These are phyloP conservation scores for Lactarius evosmus DNA, from an alignment of 768 basidiomycete genomes.

Conservation along the genomic window DNA sequence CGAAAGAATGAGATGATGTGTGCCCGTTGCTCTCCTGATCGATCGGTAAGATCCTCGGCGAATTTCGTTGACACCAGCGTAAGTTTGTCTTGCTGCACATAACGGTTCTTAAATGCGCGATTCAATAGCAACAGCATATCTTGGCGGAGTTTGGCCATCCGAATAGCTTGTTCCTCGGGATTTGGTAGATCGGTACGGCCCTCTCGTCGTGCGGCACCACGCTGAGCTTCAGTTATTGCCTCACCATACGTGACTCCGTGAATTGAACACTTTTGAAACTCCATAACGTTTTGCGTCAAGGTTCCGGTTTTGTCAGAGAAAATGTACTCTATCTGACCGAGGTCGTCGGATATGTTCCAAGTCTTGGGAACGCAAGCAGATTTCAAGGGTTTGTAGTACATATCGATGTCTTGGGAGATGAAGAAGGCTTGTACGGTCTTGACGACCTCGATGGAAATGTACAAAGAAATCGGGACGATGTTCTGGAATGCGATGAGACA, in stretches of 20 bases:
- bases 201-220: slow-evolving; percentile 83
- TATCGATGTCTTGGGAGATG: slow-evolving; percentile 93
- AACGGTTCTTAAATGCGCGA: slow-evolving; percentile 85
- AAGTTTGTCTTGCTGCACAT: slow-evolving; percentile 72
- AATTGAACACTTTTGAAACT: slow-evolving; percentile 94
- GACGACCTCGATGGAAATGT: slow-evolving; percentile 97
- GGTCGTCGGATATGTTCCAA: slow-evolving; percentile 98
- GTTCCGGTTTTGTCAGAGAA: slow-evolving; percentile 96
- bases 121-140: slow-evolving; percentile 75
- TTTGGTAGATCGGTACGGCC: slow-evolving; percentile 64
- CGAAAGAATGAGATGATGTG: slow-evolving; percentile 85
- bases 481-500: slow-evolving; percentile 97
- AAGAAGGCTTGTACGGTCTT: slow-evolving; percentile 97
- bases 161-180: slow-evolving; percentile 66
- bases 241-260: slow-evolving; percentile 85
- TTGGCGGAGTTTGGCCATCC: slow-evolving; percentile 62
- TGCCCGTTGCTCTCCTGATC: slow-evolving; percentile 52
- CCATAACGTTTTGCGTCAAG: slow-evolving; percentile 97
- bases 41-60: slow-evolving; percentile 71
- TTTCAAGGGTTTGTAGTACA: slow-evolving; percentile 89
- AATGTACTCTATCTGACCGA: slow-evolving; percentile 96
- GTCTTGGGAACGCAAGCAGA: slow-evolving; percentile 92
- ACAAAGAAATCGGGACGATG: slow-evolving; percentile 92
- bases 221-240: slow-evolving; percentile 92
- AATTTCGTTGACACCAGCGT: slow-evolving; percentile 87